Conservation (phyloP, 306 rosid species). For the Astragalus glycyphyllos region DNA sequence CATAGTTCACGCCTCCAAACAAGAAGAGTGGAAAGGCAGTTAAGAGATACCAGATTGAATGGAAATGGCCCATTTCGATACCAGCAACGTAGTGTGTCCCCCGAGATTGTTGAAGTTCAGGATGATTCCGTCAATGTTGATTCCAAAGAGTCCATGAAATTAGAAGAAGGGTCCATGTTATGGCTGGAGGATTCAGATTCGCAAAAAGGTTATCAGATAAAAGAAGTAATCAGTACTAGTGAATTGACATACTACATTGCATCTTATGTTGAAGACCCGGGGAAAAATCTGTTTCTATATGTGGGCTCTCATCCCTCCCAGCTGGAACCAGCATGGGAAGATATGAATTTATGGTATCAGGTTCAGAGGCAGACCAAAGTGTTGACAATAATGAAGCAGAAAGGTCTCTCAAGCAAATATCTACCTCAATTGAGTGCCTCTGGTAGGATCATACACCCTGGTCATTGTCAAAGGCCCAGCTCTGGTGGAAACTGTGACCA, state of each 20-base stretch:
- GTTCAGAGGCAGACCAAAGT: slow-evolving; percentile 98
- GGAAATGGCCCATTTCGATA: slow-evolving; percentile 75
- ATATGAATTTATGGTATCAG: slow-evolving; percentile 97
- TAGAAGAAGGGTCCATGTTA: slow-evolving; percentile 78
- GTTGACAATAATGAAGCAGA: slow-evolving; percentile 87
- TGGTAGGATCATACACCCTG: slow-evolving; percentile 96
- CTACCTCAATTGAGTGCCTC: slow-evolving; percentile 86
- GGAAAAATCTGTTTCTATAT: slow-evolving; percentile 70
- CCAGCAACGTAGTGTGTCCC: slow-evolving; percentile 77
- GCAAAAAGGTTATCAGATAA: slow-evolving; percentile 87
- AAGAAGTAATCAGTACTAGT: slow-evolving; percentile 58
- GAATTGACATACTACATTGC: slow-evolving; percentile 75
- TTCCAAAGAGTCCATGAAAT: slow-evolving; percentile 74
- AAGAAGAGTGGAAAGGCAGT: slow-evolving; percentile 85
- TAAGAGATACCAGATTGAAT: slow-evolving; percentile 67
- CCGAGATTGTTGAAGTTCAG: slow-evolving; percentile 94
- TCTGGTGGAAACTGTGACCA: slow-evolving; percentile 91
- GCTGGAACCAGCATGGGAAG: slow-evolving; percentile 98
- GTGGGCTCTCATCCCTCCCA: slow-evolving; percentile 92
- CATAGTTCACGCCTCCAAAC: slow-evolving; percentile 96
- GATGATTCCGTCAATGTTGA: slow-evolving; percentile 69
- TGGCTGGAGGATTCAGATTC: slow-evolving; percentile 92
- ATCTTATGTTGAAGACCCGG: slow-evolving; percentile 82
- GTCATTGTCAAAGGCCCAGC: slow-evolving; percentile 83
- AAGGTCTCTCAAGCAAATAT: slow-evolving; percentile 81